Conservation (phyloP, 169 alveolate species). For the Theileria sp. region DNA sequence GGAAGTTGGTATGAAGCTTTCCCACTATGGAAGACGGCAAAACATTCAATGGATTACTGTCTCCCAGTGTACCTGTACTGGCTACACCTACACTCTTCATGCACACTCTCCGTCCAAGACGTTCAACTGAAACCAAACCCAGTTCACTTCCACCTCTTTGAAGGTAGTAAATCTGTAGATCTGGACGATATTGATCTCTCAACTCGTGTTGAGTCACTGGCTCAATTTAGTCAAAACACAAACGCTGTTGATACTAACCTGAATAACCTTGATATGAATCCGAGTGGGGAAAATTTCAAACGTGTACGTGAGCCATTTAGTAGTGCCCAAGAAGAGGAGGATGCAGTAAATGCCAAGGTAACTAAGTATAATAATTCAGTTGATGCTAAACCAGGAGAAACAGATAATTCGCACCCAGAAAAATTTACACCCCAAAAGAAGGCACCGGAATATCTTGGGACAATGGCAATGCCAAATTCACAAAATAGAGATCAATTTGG, state of each 20-base stretch:
- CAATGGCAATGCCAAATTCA: not conserved
- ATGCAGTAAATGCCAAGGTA: not conserved
- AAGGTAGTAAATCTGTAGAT: not conserved
- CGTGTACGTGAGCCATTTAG: not conserved
- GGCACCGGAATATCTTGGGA: not conserved
- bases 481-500: not conserved
- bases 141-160: conserved; percentile 35
- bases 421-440: conserved; percentile 1
- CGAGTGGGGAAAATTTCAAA: conserved; percentile 7
- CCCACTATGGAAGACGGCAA: conserved; percentile 84
- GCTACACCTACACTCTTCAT: conserved; percentile 82
- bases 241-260: not conserved
- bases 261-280: conserved; percentile 21
- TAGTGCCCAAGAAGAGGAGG: conserved; percentile 5
- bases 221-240: not conserved
- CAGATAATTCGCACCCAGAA: not conserved
- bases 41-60: conserved; percentile 84
- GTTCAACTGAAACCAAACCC: conserved; percentile 75
- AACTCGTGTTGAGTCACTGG: not conserved
- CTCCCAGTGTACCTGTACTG: conserved; percentile 85
- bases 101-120: conserved; percentile 82
- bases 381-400: not conserved
- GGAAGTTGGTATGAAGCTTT: conserved; percentile 55
- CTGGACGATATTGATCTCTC: conserved; percentile 3
- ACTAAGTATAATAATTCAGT: not conserved